These are phyloP conservation scores for Aleurites moluccanus DNA, from an alignment of 441 rosid genomes.

Conservation along the genomic window DNA sequence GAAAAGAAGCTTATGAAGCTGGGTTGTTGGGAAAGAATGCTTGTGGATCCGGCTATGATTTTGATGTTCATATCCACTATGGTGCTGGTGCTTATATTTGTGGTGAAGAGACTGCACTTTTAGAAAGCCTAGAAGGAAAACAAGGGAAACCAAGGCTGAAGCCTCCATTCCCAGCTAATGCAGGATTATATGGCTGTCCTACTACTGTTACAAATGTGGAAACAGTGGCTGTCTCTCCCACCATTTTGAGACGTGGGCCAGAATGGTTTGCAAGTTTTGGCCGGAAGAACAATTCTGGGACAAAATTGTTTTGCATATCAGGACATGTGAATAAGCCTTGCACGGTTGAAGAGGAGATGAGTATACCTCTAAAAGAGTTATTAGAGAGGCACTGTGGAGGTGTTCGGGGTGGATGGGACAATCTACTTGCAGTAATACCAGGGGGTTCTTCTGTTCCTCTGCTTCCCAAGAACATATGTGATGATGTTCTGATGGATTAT, in stretches of 20 bases:
- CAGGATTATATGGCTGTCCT: conserved; percentile 96
- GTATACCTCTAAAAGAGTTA: conserved; percentile 90
- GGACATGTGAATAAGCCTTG: conserved; percentile 98
- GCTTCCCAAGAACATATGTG: conserved; percentile 79
- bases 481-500: conserved; percentile 94
- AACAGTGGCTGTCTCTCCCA: conserved; percentile 97
- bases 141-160: conserved; percentile 99
- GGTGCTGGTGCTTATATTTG: conserved; percentile 99
- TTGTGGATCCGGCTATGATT: conserved; percentile 98
- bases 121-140: conserved; percentile 98
- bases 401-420: conserved; percentile 97
- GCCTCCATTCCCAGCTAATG: conserved; percentile 99
- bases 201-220: conserved; percentile 98
- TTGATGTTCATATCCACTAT: conserved; percentile 93
- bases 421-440: conserved; percentile 90
- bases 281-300: conserved; percentile 91
- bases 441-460: conserved; percentile 98
- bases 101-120: conserved; percentile 98
- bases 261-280: conserved; percentile 99
- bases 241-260: conserved; percentile 94
- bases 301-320: conserved; percentile 84
- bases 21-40: conserved; percentile 97
- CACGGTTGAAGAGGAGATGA: conserved; percentile 99
- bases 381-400: conserved; percentile 98
- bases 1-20: conserved; percentile 91